These are phyloP conservation scores for Pyropia yezoensis DNA, from an alignment of 23 red algal genomes.

Conservation along the genomic window DNA sequence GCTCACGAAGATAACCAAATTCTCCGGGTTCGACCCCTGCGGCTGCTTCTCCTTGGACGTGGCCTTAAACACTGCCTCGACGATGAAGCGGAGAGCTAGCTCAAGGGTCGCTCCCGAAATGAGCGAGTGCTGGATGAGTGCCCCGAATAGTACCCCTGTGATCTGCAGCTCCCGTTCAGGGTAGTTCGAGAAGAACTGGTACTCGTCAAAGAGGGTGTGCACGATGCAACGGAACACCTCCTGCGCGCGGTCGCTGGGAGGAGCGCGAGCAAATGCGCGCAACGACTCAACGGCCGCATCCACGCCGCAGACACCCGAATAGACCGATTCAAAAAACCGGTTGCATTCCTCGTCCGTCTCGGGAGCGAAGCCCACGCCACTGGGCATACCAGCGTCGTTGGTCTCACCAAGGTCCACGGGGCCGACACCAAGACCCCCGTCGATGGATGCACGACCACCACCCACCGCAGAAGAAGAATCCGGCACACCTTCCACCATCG, in stretches of 20 bases:
- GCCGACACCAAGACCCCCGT: neutral
- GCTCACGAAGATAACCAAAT: slow-evolving; percentile 65
- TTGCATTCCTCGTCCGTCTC: slow-evolving; percentile 81
- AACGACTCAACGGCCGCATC: slow-evolving; percentile 58
- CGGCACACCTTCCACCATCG: neutral
- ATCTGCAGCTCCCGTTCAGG: slow-evolving; percentile 78
- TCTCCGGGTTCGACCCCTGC: slow-evolving; percentile 41
- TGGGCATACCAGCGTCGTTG: slow-evolving; percentile 1
- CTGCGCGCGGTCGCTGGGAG: slow-evolving; percentile 29
- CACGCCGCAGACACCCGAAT: slow-evolving; percentile 18
- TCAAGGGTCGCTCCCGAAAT: slow-evolving; percentile 37
- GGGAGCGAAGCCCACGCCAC: slow-evolving; percentile 21
- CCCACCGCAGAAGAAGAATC: neutral
- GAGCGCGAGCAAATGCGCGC: slow-evolving; percentile 20
- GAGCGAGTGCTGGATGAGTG: slow-evolving; percentile 57
- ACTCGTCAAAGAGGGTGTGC: slow-evolving; percentile 98
- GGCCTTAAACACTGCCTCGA: slow-evolving; percentile 28
- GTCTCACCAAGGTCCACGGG: slow-evolving; percentile 1
- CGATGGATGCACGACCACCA: neutral
- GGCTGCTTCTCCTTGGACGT: slow-evolving; percentile 8
- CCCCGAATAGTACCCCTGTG: slow-evolving; percentile 84
- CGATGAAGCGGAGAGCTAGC: slow-evolving; percentile 53
- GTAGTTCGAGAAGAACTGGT: slow-evolving; percentile 88
- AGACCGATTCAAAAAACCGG: slow-evolving; percentile 63
- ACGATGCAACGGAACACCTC: slow-evolving; percentile 77